A percentile compares a stretch with the other conserved stretches of the same genome.
Evolutionary conservation across 2,329 filamentous ascomycete species (phyloP).

Genomic region (Gremmenia infestans): DNA sequence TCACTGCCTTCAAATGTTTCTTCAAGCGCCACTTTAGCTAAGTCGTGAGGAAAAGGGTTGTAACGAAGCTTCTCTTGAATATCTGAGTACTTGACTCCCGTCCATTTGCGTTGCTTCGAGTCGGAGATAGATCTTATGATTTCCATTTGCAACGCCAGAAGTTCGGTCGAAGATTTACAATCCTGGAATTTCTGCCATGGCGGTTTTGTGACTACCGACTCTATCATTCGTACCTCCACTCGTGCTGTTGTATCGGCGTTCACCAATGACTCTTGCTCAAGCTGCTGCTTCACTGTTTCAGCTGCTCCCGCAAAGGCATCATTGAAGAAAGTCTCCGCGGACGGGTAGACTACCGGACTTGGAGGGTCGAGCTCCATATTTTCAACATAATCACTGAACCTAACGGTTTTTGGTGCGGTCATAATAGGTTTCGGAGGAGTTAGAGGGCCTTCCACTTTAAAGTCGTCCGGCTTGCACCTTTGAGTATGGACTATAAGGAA

Average conservation of each 20-base stretch:
- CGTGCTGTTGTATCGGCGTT: slow-evolving; percentile 36
- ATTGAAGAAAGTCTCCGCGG: slow-evolving; percentile 20
- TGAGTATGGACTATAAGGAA: neutral
- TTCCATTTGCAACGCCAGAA: slow-evolving; percentile 32
- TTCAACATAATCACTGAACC: slow-evolving; percentile 26
- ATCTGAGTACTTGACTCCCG: neutral
- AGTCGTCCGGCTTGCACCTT: slow-evolving; percentile 13
- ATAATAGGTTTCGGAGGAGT: slow-evolving; percentile 22
- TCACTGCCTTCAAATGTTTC: slow-evolving; percentile 39
- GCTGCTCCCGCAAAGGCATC: slow-evolving; percentile 21
- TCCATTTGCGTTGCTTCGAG: slow-evolving; percentile 16
- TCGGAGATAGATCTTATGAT: slow-evolving; percentile 22
- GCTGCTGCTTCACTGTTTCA: slow-evolving; percentile 15
- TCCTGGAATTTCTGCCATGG: slow-evolving; percentile 41
- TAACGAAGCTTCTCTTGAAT: neutral
- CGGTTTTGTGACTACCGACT: slow-evolving; percentile 36
- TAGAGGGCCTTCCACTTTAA: slow-evolving; percentile 29
- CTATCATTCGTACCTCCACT: slow-evolving; percentile 43
- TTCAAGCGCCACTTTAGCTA: slow-evolving; percentile 34
- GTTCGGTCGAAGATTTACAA: slow-evolving; percentile 7
- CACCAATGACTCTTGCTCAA: slow-evolving; percentile 31
- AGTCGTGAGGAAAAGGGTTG: slow-evolving; percentile 35
- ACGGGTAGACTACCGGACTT: slow-evolving; percentile 1
- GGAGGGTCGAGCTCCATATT: slow-evolving; percentile 14
- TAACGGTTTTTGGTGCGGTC: slow-evolving; percentile 17